phyloP scores from a whole-genome alignment of 2,329 filamentous ascomycete genomes.

The Alternaria metachromatica region DNA sequence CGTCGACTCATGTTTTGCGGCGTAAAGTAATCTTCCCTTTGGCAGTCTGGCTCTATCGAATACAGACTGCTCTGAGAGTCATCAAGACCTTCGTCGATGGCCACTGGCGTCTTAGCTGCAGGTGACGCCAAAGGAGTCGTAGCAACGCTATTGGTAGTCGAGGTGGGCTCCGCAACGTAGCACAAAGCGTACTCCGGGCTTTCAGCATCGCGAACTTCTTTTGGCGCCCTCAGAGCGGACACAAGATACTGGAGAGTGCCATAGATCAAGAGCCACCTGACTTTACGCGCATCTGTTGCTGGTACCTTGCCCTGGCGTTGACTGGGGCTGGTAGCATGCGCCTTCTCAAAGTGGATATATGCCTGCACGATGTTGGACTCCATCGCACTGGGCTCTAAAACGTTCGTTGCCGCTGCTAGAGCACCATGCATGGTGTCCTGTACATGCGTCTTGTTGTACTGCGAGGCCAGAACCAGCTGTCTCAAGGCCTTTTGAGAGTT shows the following conservation, averaged over 20 bases:
- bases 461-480: constrained; percentile 45
- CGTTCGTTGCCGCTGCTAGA: constrained; percentile 59
- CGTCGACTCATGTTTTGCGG: constrained; percentile 31
- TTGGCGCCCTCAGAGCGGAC: constrained; percentile 66
- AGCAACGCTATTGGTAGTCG: constrained; percentile 33
- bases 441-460: constrained; percentile 55
- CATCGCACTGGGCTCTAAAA: constrained; percentile 41
- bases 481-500: constrained; percentile 44
- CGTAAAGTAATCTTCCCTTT: constrained; percentile 51
- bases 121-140: constrained; percentile 18
- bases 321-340: constrained; percentile 59
- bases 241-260: constrained; percentile 74
- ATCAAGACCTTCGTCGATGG: constrained; percentile 21
- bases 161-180: constrained; percentile 52
- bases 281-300: constrained; percentile 72
- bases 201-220: constrained; percentile 65
- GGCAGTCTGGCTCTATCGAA: constrained; percentile 55
- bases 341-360: constrained; percentile 74
- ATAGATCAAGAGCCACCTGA: constrained; percentile 80
- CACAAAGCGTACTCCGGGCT: constrained; percentile 66
- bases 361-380: constrained; percentile 65
- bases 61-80: constrained; percentile 10
- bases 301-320: constrained; percentile 64
- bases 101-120: constrained; percentile 20
- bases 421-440: constrained; percentile 62